phyloP scores from a whole-genome alignment of 1,284 basidiomycete genomes.

The Coniferiporia sulphurascens region DNA sequence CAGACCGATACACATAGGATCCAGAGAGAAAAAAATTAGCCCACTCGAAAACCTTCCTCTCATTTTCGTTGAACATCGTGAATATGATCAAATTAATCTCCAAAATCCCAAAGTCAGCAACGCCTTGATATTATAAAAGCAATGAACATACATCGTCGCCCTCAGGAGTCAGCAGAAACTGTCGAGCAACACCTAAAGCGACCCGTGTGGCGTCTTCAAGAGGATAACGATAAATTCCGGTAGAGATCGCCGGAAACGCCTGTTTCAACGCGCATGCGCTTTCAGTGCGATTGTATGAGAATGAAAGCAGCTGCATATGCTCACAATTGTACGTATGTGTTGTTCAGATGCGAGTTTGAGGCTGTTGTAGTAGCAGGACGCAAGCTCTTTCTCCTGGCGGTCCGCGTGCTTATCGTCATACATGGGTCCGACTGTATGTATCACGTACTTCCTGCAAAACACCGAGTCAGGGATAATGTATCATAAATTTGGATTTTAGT shows the following conservation, averaged over 20 bases:
- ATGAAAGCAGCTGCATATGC: not conserved
- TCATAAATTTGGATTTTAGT: not conserved
- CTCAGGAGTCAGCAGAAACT: conserved; percentile 49
- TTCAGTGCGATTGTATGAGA: not conserved
- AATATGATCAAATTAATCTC: not conserved
- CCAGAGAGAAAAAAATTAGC: not conserved
- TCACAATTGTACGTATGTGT: conserved; percentile 59
- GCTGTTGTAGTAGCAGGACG: conserved; percentile 69
- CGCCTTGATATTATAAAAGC: not conserved
- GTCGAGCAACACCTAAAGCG: conserved; percentile 54
- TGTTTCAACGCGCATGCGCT: conserved; percentile 26
- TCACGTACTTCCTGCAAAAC: conserved; percentile 52
- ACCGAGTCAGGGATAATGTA: conserved; percentile 16
- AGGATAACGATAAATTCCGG: conserved; percentile 77
- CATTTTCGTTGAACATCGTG: not conserved
- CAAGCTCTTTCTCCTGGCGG: conserved; percentile 51
- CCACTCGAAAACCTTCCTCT: not conserved
- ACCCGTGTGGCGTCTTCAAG: conserved; percentile 65
- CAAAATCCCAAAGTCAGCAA: not conserved
- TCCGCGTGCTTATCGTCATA: conserved; percentile 46
- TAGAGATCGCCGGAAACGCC: conserved; percentile 80
- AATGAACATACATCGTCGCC: conserved; percentile 42
- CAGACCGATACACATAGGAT: not conserved
- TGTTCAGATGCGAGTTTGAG: conserved; percentile 59
- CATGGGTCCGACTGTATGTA: conserved; percentile 81